These are phyloP conservation scores for Trichophyton simii DNA, from an alignment of 2,329 filamentous ascomycete species.

Conservation along the genomic window DNA sequence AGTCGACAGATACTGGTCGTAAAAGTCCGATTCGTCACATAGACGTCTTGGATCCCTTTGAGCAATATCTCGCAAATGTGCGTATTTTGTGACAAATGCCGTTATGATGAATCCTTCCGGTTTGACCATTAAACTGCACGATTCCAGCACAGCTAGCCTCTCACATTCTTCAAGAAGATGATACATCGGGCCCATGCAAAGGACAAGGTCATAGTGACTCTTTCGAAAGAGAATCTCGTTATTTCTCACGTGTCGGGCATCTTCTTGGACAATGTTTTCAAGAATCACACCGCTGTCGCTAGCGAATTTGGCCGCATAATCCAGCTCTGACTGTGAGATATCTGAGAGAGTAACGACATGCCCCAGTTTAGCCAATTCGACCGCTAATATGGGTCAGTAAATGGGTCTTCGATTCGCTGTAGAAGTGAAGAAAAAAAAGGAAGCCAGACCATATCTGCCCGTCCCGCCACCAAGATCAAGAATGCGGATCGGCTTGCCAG, in stretches of 20 bases:
- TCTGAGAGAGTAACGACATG: neutral
- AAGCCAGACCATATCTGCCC: neutral
- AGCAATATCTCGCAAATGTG: constrained; percentile 1
- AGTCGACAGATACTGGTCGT: neutral
- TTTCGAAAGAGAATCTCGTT: neutral
- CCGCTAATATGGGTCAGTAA: neutral
- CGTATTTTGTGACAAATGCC: constrained; percentile 4
- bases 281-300: neutral
- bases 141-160: neutral
- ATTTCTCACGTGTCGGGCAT: neutral
- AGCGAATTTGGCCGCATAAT: neutral
- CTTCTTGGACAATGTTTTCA: neutral
- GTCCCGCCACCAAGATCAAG: neutral
- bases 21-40: neutral
- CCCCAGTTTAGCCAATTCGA: neutral
- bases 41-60: neutral
- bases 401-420: neutral
- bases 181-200: constrained; percentile 2
- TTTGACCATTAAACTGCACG: neutral
- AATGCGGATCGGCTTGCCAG: neutral
- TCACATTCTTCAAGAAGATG: constrained; percentile 1
- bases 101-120: neutral
- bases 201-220: neutral
- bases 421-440: neutral
- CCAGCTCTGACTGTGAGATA: neutral